Evolutionary conservation across 2,329 filamentous ascomycete genomes (phyloP).

Genomic region (Periglandula ipomoeae): DNA sequence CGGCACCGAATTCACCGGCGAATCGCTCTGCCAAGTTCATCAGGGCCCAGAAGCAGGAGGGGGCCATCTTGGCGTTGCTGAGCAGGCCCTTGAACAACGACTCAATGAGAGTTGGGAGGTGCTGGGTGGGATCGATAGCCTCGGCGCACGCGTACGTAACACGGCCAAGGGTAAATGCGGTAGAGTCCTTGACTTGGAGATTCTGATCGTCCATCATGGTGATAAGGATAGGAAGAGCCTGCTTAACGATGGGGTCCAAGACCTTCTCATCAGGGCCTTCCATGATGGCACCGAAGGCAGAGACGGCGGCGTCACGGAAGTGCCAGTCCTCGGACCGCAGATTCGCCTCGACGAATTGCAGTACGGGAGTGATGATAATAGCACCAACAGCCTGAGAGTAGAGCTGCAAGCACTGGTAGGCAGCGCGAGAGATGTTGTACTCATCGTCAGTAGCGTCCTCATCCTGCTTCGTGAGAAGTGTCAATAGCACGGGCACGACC

Average conservation of each 20-base stretch:
- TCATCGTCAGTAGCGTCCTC: constrained; percentile 95
- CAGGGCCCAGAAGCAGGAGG: constrained; percentile 96
- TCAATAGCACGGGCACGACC: constrained; percentile 84
- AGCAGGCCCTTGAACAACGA: constrained; percentile 85
- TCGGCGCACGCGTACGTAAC: constrained; percentile 92
- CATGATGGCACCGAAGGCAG: constrained; percentile 97
- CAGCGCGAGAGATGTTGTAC: constrained; percentile 90
- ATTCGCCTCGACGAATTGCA: constrained; percentile 86
- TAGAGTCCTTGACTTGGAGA: constrained; percentile 89
- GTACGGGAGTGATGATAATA: constrained; percentile 75
- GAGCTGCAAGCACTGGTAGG: constrained; percentile 93
- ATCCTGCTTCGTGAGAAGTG: constrained; percentile 90
- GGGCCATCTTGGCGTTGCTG: constrained; percentile 91
- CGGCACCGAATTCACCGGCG: constrained; percentile 70
- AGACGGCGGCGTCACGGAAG: constrained; percentile 87
- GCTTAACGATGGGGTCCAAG: constrained; percentile 88
- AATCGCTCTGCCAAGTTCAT: constrained; percentile 98
- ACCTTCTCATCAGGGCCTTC: constrained; percentile 92
- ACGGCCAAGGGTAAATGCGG: constrained; percentile 88
- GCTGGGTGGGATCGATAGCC: constrained; percentile 75
- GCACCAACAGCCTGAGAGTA: constrained; percentile 87
- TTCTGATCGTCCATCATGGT: constrained; percentile 84
- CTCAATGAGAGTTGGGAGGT: constrained; percentile 76
- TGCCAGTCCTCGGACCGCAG: constrained; percentile 91
- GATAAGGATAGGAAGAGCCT: constrained; percentile 85